These are phyloP conservation scores for Fomitopsis betulina DNA, from an alignment of 1,284 basidiomycete species.

Conservation along the genomic window DNA sequence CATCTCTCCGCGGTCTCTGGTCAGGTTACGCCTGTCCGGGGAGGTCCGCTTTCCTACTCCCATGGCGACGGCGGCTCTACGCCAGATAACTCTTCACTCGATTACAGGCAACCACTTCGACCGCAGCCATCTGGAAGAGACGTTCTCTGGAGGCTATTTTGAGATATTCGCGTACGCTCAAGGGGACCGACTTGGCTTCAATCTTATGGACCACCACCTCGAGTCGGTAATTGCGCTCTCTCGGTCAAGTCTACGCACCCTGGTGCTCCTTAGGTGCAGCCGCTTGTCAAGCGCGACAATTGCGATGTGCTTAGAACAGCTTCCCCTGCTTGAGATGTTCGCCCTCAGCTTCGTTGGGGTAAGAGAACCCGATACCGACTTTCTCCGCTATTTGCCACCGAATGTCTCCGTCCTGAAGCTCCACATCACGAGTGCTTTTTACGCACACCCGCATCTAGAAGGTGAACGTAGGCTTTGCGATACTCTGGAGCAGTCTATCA, in stretches of 20 bases:
- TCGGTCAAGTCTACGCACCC: constrained; percentile 25
- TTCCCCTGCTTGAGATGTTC: constrained; percentile 32
- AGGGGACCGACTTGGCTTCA: constrained; percentile 32
- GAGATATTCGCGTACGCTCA: constrained; percentile 33
- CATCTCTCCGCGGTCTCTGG: constrained; percentile 21
- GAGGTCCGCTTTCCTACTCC: constrained; percentile 21
- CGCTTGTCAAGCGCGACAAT: constrained; percentile 29
- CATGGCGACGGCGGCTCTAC: constrained; percentile 23
- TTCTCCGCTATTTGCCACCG: constrained; percentile 29
- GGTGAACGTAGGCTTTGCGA: constrained; percentile 31
- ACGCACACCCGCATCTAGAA: constrained; percentile 24
- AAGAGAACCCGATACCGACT: constrained; percentile 31
- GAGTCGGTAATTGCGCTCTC: constrained; percentile 25
- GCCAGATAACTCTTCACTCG: constrained; percentile 28
- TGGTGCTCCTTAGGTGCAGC: constrained; percentile 35
- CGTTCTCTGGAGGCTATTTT: constrained; percentile 26
- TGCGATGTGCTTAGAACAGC: constrained; percentile 23
- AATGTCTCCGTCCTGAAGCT: constrained; percentile 31
- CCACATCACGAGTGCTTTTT: constrained; percentile 31
- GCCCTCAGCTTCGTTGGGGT: constrained; percentile 34
- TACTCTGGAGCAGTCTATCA: constrained; percentile 19
- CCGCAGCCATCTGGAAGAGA: constrained; percentile 22
- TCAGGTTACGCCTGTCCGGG: constrained; percentile 34
- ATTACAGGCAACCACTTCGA: constrained; percentile 37
- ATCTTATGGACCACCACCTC: constrained; percentile 33